Evolutionary conservation across 768 basidiomycete genomes (phyloP).

Genomic region (Melanogaster broomeanus): DNA sequence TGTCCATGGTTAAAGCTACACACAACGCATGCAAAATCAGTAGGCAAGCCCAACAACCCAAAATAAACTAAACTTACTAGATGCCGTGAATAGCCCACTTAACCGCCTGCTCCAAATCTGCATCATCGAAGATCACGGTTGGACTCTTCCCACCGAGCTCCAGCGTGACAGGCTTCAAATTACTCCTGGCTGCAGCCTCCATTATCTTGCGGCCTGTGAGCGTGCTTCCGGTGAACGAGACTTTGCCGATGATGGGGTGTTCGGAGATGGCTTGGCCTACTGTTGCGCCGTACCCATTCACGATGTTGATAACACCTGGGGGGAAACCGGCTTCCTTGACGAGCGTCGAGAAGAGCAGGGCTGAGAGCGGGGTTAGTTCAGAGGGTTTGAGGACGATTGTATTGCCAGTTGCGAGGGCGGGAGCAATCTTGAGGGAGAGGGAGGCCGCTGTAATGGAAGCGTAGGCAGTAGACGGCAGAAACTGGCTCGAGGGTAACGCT

Average conservation of each 20-base stretch:
- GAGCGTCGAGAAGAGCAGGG: slow-evolving; percentile 49
- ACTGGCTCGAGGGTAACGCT: not conserved
- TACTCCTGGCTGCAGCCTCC: slow-evolving; percentile 72
- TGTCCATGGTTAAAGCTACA: not conserved
- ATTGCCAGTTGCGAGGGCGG: slow-evolving; percentile 74
- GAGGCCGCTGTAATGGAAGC: not conserved
- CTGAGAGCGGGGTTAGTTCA: slow-evolving; percentile 68
- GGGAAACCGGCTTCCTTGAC: slow-evolving; percentile 68
- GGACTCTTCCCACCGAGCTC: slow-evolving; percentile 83
- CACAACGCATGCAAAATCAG: not conserved
- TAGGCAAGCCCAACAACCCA: not conserved
- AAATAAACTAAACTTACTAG: slow-evolving; percentile 54
- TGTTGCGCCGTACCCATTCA: slow-evolving; percentile 65
- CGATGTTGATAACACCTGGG: slow-evolving; percentile 67
- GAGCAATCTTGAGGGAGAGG: slow-evolving; percentile 50
- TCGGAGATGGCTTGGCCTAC: slow-evolving; percentile 65
- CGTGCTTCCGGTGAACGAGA: slow-evolving; percentile 83
- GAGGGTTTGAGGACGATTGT: slow-evolving; percentile 75
- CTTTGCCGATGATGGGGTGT: slow-evolving; percentile 61
- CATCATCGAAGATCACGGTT: slow-evolving; percentile 72
- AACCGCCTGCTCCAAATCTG: slow-evolving; percentile 69
- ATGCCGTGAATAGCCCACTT: slow-evolving; percentile 69
- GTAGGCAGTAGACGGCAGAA: too few species aligned
- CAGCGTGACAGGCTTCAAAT: slow-evolving; percentile 80
- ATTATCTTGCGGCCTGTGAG: slow-evolving; percentile 72